Percentiles rank a stretch among this genome's conserved stretches.
Evolutionary conservation across 108 stramenopile species (phyloP).

Genomic region (Nannochloropsis salina): DNA sequence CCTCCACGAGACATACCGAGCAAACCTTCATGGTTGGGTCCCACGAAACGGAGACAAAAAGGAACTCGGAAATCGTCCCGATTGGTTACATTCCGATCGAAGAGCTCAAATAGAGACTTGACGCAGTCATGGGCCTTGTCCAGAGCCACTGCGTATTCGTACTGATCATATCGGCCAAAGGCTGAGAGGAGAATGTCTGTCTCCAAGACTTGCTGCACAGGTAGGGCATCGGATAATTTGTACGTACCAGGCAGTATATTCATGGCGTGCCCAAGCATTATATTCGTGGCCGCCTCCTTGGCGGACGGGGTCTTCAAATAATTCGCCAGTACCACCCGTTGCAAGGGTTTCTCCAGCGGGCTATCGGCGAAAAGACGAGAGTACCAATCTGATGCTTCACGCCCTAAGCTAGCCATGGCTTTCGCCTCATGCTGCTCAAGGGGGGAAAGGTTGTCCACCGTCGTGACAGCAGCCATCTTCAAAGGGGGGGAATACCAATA

Average conservation of each 20-base stretch:
- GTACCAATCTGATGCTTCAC: background rate
- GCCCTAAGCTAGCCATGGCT: background rate
- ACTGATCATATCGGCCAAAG: background rate
- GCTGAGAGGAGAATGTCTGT: background rate
- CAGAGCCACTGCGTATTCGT: background rate
- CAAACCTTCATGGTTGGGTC: background rate
- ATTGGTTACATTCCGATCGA: background rate
- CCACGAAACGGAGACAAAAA: conserved; percentile 8
- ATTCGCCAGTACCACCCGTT: background rate
- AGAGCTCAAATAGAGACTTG: background rate
- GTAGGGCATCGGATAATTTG: conserved; percentile 3
- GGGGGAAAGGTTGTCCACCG: conserved; percentile 10
- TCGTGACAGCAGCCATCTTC: background rate
- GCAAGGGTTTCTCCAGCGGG: background rate
- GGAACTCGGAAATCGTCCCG: conserved; percentile 12
- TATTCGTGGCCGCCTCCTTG: background rate
- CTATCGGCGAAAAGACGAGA: background rate
- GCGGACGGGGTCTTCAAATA: background rate
- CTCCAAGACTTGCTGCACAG: conserved; percentile 4
- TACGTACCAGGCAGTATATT: background rate
- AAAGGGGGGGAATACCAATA: conserved; percentile 16
- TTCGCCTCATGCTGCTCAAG: background rate
- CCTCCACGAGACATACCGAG: background rate
- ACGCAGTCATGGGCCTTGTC: conserved; percentile 5
- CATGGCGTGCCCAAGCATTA: background rate